Base-by-base conservation (phyloP, 1,284 basidiomycete species). In the Phellopilus nigrolimitatus region DNA sequence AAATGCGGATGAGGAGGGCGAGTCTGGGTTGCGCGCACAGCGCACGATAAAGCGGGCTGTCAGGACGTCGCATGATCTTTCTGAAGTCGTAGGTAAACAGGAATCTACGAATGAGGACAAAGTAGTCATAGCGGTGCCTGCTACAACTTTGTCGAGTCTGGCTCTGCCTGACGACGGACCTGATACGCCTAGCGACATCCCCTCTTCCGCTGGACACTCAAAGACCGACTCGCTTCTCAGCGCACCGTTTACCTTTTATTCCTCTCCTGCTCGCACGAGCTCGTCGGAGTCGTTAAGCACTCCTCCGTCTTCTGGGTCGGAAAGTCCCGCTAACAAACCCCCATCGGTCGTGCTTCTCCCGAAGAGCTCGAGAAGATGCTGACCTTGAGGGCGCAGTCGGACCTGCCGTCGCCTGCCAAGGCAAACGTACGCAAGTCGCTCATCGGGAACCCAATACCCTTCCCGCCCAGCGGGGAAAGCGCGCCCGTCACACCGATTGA, bases 401-500 rank as follows among this genome's bases (percentile, higher is more conserved):
- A 47, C 27, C 24, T 51, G 24, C 49, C 53, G 21, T 51, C 53
- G 1, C 53, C 53, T 39, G 21, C 30, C 13, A 49, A 37, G 34
- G 31, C 22, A 15, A 28, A 37, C n/a, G 33, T 45, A 0, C 24
- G 53, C 22, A 55, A 51, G 25, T 55, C 53, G 19, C 28, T 46
- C 12, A 51, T 51, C 12, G 53, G 43, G 13, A 31, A 47, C 19
- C 43, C 49, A 9, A 36, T 55, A 6, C 48, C 53, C 5, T 55
- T 55, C 33, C 53, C 53, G 10, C 6, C 44, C 8, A 34, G 42
- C 12, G 41, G 33, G 17, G 33, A 19, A 5, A 55, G 49, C 33
- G 49, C 30, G 22, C 53, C 53, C 9, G 49, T 41, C 28, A 55
- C 53, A 30, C 49, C 53, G 4, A 42, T 51, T 17, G 53, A 51